These are phyloP conservation scores for Bipolaris victoriae DNA, from an alignment of 2,329 filamentous ascomycete genomes.

Conservation along the genomic window DNA sequence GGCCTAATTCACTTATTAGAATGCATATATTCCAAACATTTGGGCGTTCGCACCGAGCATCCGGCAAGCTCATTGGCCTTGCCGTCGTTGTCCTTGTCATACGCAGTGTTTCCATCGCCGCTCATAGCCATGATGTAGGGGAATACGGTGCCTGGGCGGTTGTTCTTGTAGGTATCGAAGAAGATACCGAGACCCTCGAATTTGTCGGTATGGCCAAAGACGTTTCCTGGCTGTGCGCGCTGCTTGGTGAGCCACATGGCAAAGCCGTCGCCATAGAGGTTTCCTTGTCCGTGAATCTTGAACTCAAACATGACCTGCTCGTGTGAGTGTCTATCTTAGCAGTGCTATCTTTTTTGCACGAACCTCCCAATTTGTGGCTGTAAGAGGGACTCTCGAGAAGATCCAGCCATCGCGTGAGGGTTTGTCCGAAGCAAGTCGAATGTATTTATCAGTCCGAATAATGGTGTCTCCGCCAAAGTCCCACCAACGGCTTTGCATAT, in stretches of 20 bases:
- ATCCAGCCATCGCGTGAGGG: constrained; percentile 92
- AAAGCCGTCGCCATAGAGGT: constrained; percentile 93
- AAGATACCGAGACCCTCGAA: constrained; percentile 96
- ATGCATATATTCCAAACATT: background rate
- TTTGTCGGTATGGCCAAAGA: constrained; percentile 85
- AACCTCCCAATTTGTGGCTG: constrained; percentile 96
- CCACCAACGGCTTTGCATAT: constrained; percentile 98
- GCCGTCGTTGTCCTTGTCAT: constrained; percentile 94
- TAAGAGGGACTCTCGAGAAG: constrained; percentile 91
- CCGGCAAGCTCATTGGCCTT: constrained; percentile 92
- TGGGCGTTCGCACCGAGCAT: constrained; percentile 69
- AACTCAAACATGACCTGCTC: constrained; percentile 86
- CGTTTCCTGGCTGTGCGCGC: constrained; percentile 76
- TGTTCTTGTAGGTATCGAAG: constrained; percentile 99
- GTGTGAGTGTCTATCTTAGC: constrained; percentile 31
- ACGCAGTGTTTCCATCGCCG: constrained; percentile 85
- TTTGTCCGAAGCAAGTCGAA: constrained; percentile 88
- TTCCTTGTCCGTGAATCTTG: constrained; percentile 86
- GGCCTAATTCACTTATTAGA: constrained; percentile 57
- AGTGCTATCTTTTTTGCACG: constrained; percentile 3
- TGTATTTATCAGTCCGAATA: constrained; percentile 77
- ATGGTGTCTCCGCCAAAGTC: constrained; percentile 98
- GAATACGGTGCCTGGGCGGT: constrained; percentile 92
- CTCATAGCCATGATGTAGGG: constrained; percentile 99
- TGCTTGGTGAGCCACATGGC: constrained; percentile 98